These are phyloP conservation scores for Vigna radiata DNA, from an alignment of 306 rosid species.

Conservation along the genomic window DNA sequence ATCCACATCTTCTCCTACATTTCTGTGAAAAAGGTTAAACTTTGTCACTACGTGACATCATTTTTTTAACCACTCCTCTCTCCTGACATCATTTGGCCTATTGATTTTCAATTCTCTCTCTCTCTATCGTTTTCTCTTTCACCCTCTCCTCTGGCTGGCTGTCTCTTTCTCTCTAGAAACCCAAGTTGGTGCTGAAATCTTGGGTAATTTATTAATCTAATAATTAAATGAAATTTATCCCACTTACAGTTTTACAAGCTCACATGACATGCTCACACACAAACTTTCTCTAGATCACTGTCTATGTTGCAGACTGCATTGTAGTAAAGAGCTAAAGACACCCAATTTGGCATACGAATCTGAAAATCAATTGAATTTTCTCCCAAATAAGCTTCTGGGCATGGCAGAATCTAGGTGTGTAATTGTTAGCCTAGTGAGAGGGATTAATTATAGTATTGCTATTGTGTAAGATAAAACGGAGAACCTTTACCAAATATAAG, in stretches of 20 bases:
- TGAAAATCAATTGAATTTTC: conserved; percentile 30
- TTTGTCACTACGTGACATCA: conserved; percentile 82
- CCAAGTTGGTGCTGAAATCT: conserved; percentile 58
- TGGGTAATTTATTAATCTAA: conserved; percentile 31
- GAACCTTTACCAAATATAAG: conserved; percentile 48
- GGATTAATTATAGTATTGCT: conserved; percentile 17
- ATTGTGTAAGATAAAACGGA: conserved; percentile 20
- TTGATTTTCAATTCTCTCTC: conserved; percentile 20
- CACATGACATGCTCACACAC: neutral
- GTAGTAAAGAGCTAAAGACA: conserved; percentile 21
- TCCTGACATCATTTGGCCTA: conserved; percentile 53
- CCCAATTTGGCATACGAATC: conserved; percentile 26
- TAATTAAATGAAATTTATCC: conserved; percentile 1
- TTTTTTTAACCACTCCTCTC: conserved; percentile 65
- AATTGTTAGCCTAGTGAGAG: neutral
- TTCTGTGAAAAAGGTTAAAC: conserved; percentile 92
- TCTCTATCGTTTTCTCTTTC: neutral
- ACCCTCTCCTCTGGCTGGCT: conserved; percentile 20
- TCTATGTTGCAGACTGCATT: conserved; percentile 29
- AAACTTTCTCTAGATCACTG: neutral
- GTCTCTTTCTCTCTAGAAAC: conserved; percentile 54
- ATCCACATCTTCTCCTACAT: conserved; percentile 88
- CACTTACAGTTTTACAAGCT: conserved; percentile 35
- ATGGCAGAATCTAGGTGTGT: conserved; percentile 20
- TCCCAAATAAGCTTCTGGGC: conserved; percentile 16